Percentiles rank a stretch among this genome's conserved stretches.
Conservation (phyloP, 2,329 filamentous ascomycete species). For the Nannizziopsis arthrosporioides region DNA sequence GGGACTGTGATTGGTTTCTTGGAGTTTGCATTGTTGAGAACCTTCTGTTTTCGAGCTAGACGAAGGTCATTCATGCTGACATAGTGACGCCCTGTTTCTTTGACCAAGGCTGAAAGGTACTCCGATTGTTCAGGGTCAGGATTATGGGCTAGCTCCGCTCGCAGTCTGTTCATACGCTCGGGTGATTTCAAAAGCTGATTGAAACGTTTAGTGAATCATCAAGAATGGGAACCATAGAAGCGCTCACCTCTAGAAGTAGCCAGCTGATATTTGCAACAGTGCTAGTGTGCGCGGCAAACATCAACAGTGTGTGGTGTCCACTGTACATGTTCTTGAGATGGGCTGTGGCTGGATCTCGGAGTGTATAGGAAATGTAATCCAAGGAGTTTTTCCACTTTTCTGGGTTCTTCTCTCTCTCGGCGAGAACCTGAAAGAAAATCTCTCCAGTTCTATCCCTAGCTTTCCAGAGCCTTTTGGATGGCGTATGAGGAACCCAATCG, state of each 20-base stretch:
- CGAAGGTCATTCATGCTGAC: conserved; percentile 13
- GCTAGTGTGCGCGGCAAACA: conserved; percentile 16
- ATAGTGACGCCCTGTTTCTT: conserved; percentile 16
- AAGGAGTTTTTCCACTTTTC: conserved; percentile 12
- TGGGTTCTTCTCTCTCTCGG: conserved; percentile 12
- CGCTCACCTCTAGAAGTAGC: conserved; percentile 13
- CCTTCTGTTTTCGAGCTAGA: conserved; percentile 11
- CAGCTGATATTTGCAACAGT: conserved; percentile 15
- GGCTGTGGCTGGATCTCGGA: conserved; percentile 14
- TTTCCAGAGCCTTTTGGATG: conserved; percentile 11
- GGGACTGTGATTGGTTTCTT: conserved; percentile 13
- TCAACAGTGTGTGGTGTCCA: conserved; percentile 14
- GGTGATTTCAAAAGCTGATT: conserved; percentile 13
- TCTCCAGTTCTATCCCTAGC: conserved; percentile 12
- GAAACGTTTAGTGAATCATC: background rate
- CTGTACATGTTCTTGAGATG: conserved; percentile 14
- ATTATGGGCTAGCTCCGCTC: conserved; percentile 12
- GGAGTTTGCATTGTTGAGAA: conserved; percentile 9
- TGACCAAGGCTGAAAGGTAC: conserved; percentile 13
- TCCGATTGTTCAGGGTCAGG: conserved; percentile 10
- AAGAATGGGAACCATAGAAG: background rate
- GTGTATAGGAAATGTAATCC: conserved; percentile 16
- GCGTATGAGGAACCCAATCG: conserved; percentile 14
- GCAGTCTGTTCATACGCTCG: conserved; percentile 9
- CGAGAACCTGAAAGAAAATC: conserved; percentile 14